phyloP scores from a whole-genome alignment of 352 stramenopile genomes.

The Phytophthora fragariaefolia region DNA sequence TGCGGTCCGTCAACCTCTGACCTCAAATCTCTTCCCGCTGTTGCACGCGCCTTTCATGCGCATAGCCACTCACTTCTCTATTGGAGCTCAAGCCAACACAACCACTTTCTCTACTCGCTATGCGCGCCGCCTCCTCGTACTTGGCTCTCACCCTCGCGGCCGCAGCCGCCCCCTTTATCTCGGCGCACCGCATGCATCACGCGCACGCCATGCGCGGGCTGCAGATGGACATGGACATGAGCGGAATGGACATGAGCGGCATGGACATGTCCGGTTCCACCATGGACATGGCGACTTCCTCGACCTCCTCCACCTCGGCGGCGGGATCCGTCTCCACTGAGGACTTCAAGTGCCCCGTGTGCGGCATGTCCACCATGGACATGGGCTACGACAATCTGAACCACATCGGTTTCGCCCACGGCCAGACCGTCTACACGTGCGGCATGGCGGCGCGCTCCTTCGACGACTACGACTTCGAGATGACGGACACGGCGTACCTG shows the following conservation, averaged over 20 bases:
- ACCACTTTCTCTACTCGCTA: no score
- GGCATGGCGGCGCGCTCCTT: conserved; percentile 68
- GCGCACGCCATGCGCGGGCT: conserved; percentile 31
- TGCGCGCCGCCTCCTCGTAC: conserved; percentile 25
- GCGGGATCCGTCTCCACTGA: conserved; percentile 21
- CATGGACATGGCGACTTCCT: conserved; percentile 26
- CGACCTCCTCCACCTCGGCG: conserved; percentile 7
- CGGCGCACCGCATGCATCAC: conserved; percentile 34
- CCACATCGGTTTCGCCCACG: conserved; percentile 64
- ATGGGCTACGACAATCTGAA: conserved; percentile 68
- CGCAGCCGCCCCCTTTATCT: conserved; percentile 12
- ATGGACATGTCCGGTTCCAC: conserved; percentile 22
- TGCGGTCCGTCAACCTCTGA: conserved; percentile 1
- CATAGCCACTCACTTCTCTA: conserved; percentile 36
- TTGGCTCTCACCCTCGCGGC: conserved; percentile 12
- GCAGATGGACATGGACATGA: conserved; percentile 32
- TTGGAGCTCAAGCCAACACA: conserved; percentile 23
- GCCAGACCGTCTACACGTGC: conserved; percentile 79
- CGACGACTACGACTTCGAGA: conserved; percentile 57
- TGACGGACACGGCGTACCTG: conserved; percentile 75
- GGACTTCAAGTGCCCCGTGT: conserved; percentile 70
- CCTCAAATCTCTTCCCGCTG: conserved; percentile 20
- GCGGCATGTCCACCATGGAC: conserved; percentile 66
- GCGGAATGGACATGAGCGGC: conserved; percentile 32
- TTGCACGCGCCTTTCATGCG: conserved; percentile 4